Evolutionary conservation across 2,329 filamentous ascomycete species (phyloP).

Genomic region (Venturia carpophila): DNA sequence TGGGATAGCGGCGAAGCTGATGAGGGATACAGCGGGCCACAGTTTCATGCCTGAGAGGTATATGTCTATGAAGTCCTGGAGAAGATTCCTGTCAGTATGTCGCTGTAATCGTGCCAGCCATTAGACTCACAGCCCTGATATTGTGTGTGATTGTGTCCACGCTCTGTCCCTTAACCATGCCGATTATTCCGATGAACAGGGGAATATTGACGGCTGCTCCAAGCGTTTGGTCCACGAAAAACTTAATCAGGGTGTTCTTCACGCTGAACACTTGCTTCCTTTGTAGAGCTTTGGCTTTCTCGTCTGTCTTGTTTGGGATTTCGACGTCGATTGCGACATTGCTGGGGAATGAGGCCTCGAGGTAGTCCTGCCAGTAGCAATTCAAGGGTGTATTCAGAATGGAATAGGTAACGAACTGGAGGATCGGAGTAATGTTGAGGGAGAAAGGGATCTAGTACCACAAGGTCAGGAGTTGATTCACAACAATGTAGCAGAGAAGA

Average conservation of each 20-base stretch:
- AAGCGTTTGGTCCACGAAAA: conserved; percentile 60
- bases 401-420: conserved; percentile 71
- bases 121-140: conserved; percentile 28
- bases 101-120: conserved; percentile 27
- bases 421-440: conserved; percentile 58
- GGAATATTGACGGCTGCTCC: conserved; percentile 59
- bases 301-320: conserved; percentile 21
- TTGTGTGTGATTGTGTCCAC: conserved; percentile 27
- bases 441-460: conserved; percentile 18
- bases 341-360: conserved; percentile 69
- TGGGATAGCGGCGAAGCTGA: conserved; percentile 66
- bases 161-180: conserved; percentile 38
- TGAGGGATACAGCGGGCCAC: conserved; percentile 61
- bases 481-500: conserved; percentile 8
- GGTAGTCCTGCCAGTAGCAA: conserved; percentile 73
- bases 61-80: conserved; percentile 37
- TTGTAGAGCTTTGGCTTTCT: conserved; percentile 29
- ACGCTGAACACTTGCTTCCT: conserved; percentile 40
- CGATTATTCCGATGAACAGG: conserved; percentile 53
- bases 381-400: conserved; percentile 72
- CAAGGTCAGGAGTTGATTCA: background rate
- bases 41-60: conserved; percentile 63
- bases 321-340: conserved; percentile 29
- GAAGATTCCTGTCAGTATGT: conserved; percentile 29
- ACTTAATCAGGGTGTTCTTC: conserved; percentile 59